Evolutionary conservation across 176 grass and related monocot species (phyloP).

Genomic region (Bolboschoenus planiculmis): DNA sequence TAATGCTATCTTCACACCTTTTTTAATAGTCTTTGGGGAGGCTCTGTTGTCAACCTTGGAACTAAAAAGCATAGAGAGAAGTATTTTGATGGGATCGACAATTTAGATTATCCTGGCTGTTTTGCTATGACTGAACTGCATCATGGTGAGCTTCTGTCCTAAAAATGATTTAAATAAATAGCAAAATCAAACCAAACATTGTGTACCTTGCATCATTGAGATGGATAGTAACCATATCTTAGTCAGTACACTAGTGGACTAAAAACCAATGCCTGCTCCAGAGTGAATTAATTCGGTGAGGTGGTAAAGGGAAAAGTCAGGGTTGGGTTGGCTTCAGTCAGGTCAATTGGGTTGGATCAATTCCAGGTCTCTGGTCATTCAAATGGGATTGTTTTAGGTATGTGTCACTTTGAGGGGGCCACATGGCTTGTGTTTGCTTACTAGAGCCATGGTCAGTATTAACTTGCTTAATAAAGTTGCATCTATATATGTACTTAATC

Average conservation of each 20-base stretch:
- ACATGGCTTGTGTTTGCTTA: neutral
- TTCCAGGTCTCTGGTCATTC: neutral
- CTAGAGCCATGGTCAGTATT: neutral
- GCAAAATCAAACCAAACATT: neutral
- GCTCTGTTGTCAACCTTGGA: slow-evolving; percentile 76
- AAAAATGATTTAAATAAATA: neutral
- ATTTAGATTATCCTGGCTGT: slow-evolving; percentile 91
- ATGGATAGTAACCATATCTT: neutral
- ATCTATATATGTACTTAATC: slow-evolving; percentile 19
- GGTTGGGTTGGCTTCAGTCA: neutral
- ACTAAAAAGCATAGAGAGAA: slow-evolving; percentile 92
- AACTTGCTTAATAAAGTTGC: neutral
- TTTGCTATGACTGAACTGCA: slow-evolving; percentile 99
- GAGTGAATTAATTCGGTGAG: neutral
- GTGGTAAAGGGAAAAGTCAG: neutral
- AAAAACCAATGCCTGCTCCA: neutral
- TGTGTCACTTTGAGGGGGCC: neutral
- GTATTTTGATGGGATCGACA: slow-evolving; percentile 83
- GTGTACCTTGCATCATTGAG: neutral
- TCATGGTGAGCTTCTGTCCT: slow-evolving; percentile 59
- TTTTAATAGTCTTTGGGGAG: slow-evolving; percentile 84
- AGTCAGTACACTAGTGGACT: neutral
- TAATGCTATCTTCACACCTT: slow-evolving; percentile 19
- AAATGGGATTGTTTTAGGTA: neutral
- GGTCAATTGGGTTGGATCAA: neutral